These are phyloP conservation scores for Penicillium expansum DNA, from an alignment of 2,329 filamentous ascomycete species.

Conservation along the genomic window DNA sequence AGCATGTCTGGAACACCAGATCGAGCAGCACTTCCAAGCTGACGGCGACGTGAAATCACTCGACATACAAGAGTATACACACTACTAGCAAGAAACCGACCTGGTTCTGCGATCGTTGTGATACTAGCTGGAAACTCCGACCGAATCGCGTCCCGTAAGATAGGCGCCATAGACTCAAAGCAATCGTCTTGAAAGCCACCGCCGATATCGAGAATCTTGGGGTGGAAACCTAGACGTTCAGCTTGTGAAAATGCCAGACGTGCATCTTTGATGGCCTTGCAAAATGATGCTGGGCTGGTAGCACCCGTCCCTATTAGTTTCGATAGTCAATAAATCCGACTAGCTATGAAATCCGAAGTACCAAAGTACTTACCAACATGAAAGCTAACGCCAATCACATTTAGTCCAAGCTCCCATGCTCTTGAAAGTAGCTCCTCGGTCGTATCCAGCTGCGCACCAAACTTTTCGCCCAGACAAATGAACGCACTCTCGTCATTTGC, in stretches of 20 bases:
- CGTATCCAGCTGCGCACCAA: slow-evolving; percentile 23
- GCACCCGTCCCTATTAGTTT: slow-evolving; percentile 16
- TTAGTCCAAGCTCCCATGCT: slow-evolving; percentile 23
- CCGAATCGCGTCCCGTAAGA: slow-evolving; percentile 9
- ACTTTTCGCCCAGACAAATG: slow-evolving; percentile 19
- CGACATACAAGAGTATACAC: slow-evolving; percentile 24
- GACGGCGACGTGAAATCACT: slow-evolving; percentile 22
- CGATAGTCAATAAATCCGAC: background rate
- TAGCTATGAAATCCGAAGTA: background rate
- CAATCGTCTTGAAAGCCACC: slow-evolving; percentile 27
- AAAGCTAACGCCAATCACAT: slow-evolving; percentile 30
- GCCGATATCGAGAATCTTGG: slow-evolving; percentile 27
- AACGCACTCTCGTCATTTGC: slow-evolving; percentile 17
- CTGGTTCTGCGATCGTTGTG: slow-evolving; percentile 26
- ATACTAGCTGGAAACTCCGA: slow-evolving; percentile 11
- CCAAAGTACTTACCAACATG: slow-evolving; percentile 25
- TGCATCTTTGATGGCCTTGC: slow-evolving; percentile 19
- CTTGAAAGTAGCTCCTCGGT: slow-evolving; percentile 16
- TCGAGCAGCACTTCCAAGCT: slow-evolving; percentile 2
- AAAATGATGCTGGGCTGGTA: slow-evolving; percentile 17
- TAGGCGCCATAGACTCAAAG: slow-evolving; percentile 20
- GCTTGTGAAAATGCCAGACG: slow-evolving; percentile 17
- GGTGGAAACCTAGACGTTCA: slow-evolving; percentile 12
- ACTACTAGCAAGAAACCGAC: slow-evolving; percentile 23
- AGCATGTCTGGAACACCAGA: slow-evolving; percentile 24